Evolutionary conservation across 257 asterid genomes (phyloP), one percentile per base, ranked within the genome.

Genomic region (Nicotiana knightiana): DNA sequence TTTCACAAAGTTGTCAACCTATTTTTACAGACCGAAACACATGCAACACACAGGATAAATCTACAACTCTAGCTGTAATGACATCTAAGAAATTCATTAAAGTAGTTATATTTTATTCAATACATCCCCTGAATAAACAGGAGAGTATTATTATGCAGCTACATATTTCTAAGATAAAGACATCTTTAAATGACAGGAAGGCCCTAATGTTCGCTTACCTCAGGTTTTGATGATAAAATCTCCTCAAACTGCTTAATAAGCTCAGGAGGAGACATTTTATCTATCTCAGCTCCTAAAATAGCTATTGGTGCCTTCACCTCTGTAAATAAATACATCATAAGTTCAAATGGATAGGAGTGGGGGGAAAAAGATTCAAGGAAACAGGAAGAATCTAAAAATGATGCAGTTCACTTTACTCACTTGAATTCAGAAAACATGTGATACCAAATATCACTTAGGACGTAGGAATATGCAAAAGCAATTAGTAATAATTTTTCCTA

Each of bases 241-340:
- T 87, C 91, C 86, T 87, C 91, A 51, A 87, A 91, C 83, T 88
- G 76, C 68, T 87, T 90, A 33, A 89, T 55, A 53, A 92, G 90
- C 86, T 87, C 88, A 2, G 91, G 95, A 28, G 93, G 92, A 75
- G 92, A 77, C 63, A 54, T 5, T 0, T 83, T 26, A 85, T 91
- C 97, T 9, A 77, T 43, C 87, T 90, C 93, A 17, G 93, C 97
- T 83, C 93, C 97, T 77, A 91, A 80, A 79, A 91, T 86, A 79
- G 95, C 87, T 76, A 89, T 67, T 33, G 95, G 93, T 24, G 81
- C 87, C 84, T 84, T 87, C 57, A 91, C 92, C 83, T 88, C 95
- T 92, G 89, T 65, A 76, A 76, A 39, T 57, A 67, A 79, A 65
- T 24, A 55, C n/a, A 24, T 28, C 17, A 39, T 83, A 53, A 82